phyloP scores from a whole-genome alignment of 1,139 yeast genomes.

The Arxiozyma telluris region DNA sequence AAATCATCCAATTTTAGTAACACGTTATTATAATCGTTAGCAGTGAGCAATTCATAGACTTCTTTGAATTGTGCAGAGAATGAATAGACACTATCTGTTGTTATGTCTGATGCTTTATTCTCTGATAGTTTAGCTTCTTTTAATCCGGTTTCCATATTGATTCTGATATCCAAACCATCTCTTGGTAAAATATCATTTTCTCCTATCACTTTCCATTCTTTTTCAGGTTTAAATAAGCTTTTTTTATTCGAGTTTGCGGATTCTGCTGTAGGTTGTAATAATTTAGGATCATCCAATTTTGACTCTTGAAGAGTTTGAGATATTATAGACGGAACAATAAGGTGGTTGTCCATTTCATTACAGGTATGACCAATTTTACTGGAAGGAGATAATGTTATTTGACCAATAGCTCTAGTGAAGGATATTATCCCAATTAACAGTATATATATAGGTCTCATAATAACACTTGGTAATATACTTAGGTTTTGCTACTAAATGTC shows the following conservation, averaged over 20 bases:
- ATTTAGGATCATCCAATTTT: neutral
- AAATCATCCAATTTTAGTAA: constrained; percentile 22
- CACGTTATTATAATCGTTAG: constrained; percentile 15
- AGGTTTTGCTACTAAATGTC: too few species aligned
- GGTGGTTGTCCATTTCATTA: neutral
- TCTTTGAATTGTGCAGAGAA: constrained; percentile 20
- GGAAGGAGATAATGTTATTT: neutral
- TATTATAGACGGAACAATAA: neutral
- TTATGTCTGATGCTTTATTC: neutral
- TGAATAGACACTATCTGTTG: constrained; percentile 12
- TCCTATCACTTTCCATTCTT: constrained; percentile 59
- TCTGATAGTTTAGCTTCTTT: constrained; percentile 58
- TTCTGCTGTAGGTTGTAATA: constrained; percentile 37
- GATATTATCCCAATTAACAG: neutral
- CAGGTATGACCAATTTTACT: neutral
- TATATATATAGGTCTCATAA: neutral
- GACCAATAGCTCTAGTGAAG: neutral
- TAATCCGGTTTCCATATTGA: constrained; percentile 57
- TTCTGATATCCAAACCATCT: constrained; percentile 64
- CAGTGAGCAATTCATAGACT: constrained; percentile 7
- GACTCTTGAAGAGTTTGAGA: neutral
- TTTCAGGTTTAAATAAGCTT: constrained; percentile 47
- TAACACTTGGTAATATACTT: neutral
- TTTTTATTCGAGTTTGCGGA: constrained; percentile 31
- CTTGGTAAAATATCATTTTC: constrained; percentile 62